Evolutionary conservation across 768 basidiomycete species (phyloP), one percentile per base, ranked within the genome.

Genomic region (Tylopilus cervinicoccineus): DNA sequence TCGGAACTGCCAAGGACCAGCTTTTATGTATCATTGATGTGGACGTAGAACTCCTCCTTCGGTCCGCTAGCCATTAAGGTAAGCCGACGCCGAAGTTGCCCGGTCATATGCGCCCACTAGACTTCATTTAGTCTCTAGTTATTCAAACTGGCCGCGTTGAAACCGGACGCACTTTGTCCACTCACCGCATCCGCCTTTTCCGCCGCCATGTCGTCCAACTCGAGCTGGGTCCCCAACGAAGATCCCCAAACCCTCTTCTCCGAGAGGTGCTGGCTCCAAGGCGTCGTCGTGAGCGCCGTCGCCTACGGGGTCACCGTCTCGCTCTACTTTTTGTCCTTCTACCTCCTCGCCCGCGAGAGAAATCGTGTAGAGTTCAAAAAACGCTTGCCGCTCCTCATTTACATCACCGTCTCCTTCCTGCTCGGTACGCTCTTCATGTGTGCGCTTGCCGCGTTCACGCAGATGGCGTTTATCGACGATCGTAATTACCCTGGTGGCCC

Each of bases 401-500:
- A 46, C 34, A 43, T 53, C 12, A 41, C 41, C 13, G 4, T 40
- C 28, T 8, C 41, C 6, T 43, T 57, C 47, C 13, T 48, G 16
- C 31, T 58, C 12, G 34, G 47, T 2, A 62, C 61, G 5, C 19
- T 62, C 17, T 62, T 50, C 36, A 45, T 63, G 49, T 14, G 45
- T 11, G 24, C 47, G 8, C 47, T 54, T 12, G 48, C 61, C 1
- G 44, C 59, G 16, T 59, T 67, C 34, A 56, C 56, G 0, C 64
- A 66, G 27, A 52, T 65, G 45, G 51, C 57, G 0, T 69, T 68
- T 43, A 59, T 70, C 36, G 61, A 70, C 43, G 40, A 61, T 38
- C 60, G 69, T 5, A 55, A 68, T 38, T 69, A 58, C 28, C 62
- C 62, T 0, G 66, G 66, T 3, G 69, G 69, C 13, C 68, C 69